Conservation (phyloP, 371 early-diverging fungal species). For the Choanephora cucurbitarum region DNA sequence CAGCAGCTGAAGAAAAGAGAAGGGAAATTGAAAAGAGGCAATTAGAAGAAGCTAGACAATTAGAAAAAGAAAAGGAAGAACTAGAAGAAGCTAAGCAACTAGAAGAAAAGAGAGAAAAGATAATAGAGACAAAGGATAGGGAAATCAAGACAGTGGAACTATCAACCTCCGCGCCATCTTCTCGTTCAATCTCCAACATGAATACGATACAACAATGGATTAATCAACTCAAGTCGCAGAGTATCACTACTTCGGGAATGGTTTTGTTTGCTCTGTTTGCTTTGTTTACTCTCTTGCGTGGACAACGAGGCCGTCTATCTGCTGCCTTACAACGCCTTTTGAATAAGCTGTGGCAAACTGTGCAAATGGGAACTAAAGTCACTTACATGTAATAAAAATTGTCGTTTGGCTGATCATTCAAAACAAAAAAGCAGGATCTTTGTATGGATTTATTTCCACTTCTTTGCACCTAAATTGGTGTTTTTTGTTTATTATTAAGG, state of each 20-base stretch:
- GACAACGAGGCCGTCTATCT: constrained; percentile 27
- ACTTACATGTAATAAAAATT: constrained; percentile 52
- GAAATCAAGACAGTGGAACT: constrained; percentile 10
- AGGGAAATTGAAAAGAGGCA: constrained; percentile 19
- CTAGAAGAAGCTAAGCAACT: constrained; percentile 11
- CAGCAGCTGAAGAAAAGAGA: constrained; percentile 18
- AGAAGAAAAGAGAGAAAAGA: constrained; percentile 7
- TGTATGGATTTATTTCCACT: too few species aligned
- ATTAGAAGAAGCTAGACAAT: constrained; percentile 16
- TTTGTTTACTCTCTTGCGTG: constrained; percentile 30
- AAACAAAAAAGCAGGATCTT: too few species aligned
- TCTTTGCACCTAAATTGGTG: too few species aligned
- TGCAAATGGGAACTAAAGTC: constrained; percentile 50
- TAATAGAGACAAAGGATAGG: constrained; percentile 12
- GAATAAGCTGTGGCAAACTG: constrained; percentile 42
- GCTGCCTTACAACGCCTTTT: constrained; percentile 24
- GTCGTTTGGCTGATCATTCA: too few species aligned
- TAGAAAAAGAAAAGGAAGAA: constrained; percentile 5
- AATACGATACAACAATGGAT: constrained; percentile 30
- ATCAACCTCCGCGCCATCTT: background rate
- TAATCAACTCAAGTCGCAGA: constrained; percentile 19
- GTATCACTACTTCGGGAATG: constrained; percentile 21
- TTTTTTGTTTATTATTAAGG: too few species aligned
- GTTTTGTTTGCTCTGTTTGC: constrained; percentile 33
- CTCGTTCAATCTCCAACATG: background rate